Evolutionary conservation across 192 early-diverging fungal genomes (phyloP).

Genomic region (Mortierella hygrophila): DNA sequence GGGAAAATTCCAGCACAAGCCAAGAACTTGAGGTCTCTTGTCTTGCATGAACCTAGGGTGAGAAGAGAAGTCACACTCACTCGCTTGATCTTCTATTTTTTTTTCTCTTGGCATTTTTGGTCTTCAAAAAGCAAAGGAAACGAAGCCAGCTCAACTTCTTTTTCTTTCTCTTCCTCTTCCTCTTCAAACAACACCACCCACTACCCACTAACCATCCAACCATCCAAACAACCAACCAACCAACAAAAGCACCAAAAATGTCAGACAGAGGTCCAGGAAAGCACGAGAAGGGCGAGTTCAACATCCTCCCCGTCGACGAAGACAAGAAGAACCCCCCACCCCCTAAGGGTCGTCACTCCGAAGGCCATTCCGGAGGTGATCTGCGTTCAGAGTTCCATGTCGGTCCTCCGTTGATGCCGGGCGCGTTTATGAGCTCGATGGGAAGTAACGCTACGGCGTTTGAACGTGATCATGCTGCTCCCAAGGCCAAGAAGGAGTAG

Average conservation of each 20-base stretch:
- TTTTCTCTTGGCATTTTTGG: constrained; percentile 11
- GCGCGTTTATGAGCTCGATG: constrained; percentile 47
- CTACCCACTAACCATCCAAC: neutral
- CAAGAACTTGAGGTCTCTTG: no score
- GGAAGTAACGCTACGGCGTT: constrained; percentile 43
- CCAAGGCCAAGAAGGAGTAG: constrained; percentile 27
- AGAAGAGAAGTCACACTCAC: no score
- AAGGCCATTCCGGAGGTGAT: constrained; percentile 13
- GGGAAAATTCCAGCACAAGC: no score
- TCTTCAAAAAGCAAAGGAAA: neutral
- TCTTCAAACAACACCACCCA: neutral
- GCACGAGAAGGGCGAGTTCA: constrained; percentile 45
- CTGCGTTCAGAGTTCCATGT: constrained; percentile 29
- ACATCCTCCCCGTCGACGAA: constrained; percentile 52
- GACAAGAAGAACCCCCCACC: constrained; percentile 49
- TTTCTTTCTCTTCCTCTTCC: neutral
- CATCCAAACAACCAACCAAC: neutral
- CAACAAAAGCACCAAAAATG: neutral
- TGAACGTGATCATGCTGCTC: constrained; percentile 23
- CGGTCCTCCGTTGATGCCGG: constrained; percentile 46
- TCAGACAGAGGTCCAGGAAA: constrained; percentile 18
- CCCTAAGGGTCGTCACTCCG: constrained; percentile 24
- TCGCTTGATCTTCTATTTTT: no score
- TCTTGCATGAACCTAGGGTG: no score
- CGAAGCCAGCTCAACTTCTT: no score